Evolutionary conservation across 2,329 filamentous ascomycete genomes (phyloP).

Genomic region (Phyllosticta citrichinensis): DNA sequence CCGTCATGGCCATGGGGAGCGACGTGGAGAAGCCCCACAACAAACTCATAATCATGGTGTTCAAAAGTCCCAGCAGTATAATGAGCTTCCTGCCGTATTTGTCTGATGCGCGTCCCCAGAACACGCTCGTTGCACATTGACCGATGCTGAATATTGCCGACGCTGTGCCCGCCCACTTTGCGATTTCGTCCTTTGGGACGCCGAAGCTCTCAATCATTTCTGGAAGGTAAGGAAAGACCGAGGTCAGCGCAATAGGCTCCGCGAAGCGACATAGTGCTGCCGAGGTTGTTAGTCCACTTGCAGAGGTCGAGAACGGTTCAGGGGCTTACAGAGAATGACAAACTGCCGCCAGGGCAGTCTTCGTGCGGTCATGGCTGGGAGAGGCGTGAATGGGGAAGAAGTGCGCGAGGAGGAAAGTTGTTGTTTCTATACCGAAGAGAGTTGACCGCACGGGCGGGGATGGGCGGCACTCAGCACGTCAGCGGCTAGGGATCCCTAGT

Average conservation of each 20-base stretch:
- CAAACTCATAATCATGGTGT: conserved; percentile 72
- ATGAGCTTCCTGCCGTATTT: conserved; percentile 76
- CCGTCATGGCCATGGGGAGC: conserved; percentile 67
- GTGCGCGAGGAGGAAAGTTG: neutral
- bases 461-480: neutral
- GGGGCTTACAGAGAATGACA: conserved; percentile 25
- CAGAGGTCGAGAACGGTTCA: neutral
- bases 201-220: conserved; percentile 33
- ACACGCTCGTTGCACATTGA: conserved; percentile 72
- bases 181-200: conserved; percentile 30
- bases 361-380: conserved; percentile 24
- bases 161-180: conserved; percentile 73
- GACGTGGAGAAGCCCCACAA: conserved; percentile 76
- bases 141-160: conserved; percentile 68
- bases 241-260: conserved; percentile 86
- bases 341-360: conserved; percentile 31
- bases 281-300: neutral
- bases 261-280: conserved; percentile 83
- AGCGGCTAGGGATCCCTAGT: neutral
- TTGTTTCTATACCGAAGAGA: neutral
- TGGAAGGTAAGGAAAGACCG: conserved; percentile 89
- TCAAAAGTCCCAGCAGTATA: conserved; percentile 60
- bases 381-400: neutral
- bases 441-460: neutral
- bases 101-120: conserved; percentile 79